Evolutionary conservation across 495 filamentous ascomycete species (phyloP), one percentile per base, ranked within the genome.

Genomic region (Tuber indicum): DNA sequence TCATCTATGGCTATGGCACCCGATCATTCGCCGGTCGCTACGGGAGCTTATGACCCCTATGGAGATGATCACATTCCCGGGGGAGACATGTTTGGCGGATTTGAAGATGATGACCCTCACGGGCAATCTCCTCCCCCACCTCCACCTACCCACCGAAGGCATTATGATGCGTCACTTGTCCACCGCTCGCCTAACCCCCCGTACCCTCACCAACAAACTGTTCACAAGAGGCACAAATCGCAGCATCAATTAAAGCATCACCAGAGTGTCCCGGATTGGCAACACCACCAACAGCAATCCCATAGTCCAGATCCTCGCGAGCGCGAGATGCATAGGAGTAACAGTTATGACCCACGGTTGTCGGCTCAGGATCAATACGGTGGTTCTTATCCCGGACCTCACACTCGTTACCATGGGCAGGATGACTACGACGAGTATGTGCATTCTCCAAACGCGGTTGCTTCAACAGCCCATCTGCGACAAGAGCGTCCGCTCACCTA

Each of bases 251-350:
- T 83, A 36, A 78, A 81, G 2, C 81, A 83, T 46, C 81, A 78
- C 26, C 81, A 82, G 75, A 83, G 81, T 74, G 81, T 82, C n/a
- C 81, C 81, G 39, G 81, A 82, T 75, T 82, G 78, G 78, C 52
- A 80, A 39, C 80, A 72, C 47, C 76, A 80, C 26, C 78, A 80
- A 45, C 78, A 80, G 58, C 58, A 36, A 66, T 66, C 58, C 32
- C 76, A 79, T 70, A 46, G 71, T 58, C 42, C 76, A 39, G 78
- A 78, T 26, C 75, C 62, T 46, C 74, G 42, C 14, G 70, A 74
- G 49, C 72, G 75, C 26, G 75, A 73, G 26, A 36, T 66, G 26
- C 58, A 66, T 36, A 66, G 58, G 32, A 36, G 58, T 32, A 36
- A 36, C 26, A 73, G 70, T 26, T 78, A 76, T 45, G 74, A 80